phyloP scores from a whole-genome alignment of 495 filamentous ascomycete species.

The Clavariopsis aquatica region DNA sequence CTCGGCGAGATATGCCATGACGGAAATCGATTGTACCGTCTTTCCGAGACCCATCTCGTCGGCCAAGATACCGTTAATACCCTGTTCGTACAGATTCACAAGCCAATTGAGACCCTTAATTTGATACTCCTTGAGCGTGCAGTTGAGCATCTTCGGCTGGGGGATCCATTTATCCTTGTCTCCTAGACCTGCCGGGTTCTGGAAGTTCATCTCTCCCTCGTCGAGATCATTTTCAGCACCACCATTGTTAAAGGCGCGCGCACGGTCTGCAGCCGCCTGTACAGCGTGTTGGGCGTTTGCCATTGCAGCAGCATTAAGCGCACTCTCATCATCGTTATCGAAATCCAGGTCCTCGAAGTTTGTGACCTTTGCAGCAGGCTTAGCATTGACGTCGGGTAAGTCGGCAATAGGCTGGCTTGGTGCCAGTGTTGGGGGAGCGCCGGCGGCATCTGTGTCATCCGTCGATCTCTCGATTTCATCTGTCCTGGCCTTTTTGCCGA shows the following conservation, averaged over 20 bases:
- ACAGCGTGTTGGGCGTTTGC: slow-evolving; percentile 97
- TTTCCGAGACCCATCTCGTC: slow-evolving; percentile 99
- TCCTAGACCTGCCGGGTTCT: slow-evolving; percentile 93
- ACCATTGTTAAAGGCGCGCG: slow-evolving; percentile 83
- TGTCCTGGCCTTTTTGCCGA: slow-evolving; percentile 98
- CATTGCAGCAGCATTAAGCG: slow-evolving; percentile 77
- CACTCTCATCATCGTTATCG: slow-evolving; percentile 88
- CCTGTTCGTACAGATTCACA: slow-evolving; percentile 97
- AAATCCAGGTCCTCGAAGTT: slow-evolving; percentile 95
- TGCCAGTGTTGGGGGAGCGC: slow-evolving; percentile 31
- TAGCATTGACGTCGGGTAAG: slow-evolving; percentile 46
- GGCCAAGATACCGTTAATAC: slow-evolving; percentile 98
- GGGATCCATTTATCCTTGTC: slow-evolving; percentile 77
- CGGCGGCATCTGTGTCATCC: slow-evolving; percentile 70
- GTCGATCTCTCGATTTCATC: slow-evolving; percentile 85
- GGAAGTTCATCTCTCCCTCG: slow-evolving; percentile 98
- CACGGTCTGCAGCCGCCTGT: slow-evolving; percentile 89
- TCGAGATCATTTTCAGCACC: slow-evolving; percentile 62
- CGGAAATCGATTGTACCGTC: slow-evolving; percentile 97
- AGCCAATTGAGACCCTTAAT: slow-evolving; percentile 98
- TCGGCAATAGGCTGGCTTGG: slow-evolving; percentile 48
- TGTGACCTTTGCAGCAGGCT: slow-evolving; percentile 66
- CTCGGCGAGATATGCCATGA: slow-evolving; percentile 98
- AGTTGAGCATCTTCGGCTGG: slow-evolving; percentile 91
- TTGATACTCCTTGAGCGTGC: slow-evolving; percentile 96